Percentiles rank a stretch among this genome's conserved stretches.
phyloP scores from a whole-genome alignment of 495 filamentous ascomycete species.

The Xylaria cubensis region DNA sequence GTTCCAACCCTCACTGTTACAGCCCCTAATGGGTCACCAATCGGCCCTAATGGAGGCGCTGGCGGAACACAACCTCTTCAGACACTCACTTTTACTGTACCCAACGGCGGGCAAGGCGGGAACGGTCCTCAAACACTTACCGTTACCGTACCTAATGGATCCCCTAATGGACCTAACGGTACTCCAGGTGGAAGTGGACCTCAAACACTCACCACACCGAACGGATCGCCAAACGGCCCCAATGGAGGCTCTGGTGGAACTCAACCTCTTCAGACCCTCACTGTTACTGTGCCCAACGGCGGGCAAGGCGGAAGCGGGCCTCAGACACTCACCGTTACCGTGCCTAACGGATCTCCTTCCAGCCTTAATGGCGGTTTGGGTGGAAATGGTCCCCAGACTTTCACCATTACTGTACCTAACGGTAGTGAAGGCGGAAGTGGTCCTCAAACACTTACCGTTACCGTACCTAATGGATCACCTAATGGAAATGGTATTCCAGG shows the following conservation, averaged over 20 bases:
- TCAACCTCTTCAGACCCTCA: conserved; percentile 16
- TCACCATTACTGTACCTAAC: conserved; percentile 11
- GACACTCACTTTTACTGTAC: conserved; percentile 15
- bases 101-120: conserved; percentile 26
- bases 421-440: conserved; percentile 10
- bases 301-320: conserved; percentile 29
- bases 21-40: conserved; percentile 32
- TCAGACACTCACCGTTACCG: conserved; percentile 35
- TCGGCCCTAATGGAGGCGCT: conserved; percentile 15
- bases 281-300: conserved; percentile 12
- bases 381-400: conserved; percentile 7
- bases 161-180: conserved; percentile 13
- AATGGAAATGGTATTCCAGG: conserved; percentile 17
- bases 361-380: conserved; percentile 21
- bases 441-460: conserved; percentile 17
- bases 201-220: conserved; percentile 25
- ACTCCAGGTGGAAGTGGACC: conserved; percentile 27
- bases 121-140: conserved; percentile 31
- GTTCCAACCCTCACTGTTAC: conserved; percentile 24
- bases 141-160: background rate
- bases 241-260: conserved; percentile 18
- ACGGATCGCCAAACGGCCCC: conserved; percentile 21
- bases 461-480: conserved; percentile 11
- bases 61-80: conserved; percentile 13
- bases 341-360: conserved; percentile 30